These are phyloP conservation scores for Cordia subcordata DNA, from an alignment of 257 asterid species.

Conservation along the genomic window DNA sequence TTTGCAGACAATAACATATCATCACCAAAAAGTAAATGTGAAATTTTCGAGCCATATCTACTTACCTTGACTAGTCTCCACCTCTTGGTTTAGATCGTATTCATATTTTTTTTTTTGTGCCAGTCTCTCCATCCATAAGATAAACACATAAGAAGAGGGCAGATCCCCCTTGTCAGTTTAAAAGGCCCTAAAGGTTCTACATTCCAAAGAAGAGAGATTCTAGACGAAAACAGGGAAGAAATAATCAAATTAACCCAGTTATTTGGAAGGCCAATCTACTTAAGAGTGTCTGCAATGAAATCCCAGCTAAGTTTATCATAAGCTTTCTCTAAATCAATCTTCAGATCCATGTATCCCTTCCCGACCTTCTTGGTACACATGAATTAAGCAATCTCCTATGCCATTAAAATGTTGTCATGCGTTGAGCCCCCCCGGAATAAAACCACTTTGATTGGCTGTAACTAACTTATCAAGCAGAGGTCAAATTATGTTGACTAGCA, in stretches of 20 bases:
- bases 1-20: neutral
- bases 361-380: neutral
- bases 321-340: constrained; percentile 1
- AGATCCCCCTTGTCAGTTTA: neutral
- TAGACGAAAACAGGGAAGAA: neutral
- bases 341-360: neutral
- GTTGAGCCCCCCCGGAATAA: neutral
- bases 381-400: neutral
- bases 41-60: neutral
- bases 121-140: neutral
- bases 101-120: neutral
- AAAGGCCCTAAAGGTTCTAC: neutral
- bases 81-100: too few species aligned
- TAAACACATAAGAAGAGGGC: neutral
- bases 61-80: neutral
- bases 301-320: neutral
- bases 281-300: neutral
- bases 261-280: neutral
- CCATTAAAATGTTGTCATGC: neutral
- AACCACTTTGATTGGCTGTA: neutral
- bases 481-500: neutral
- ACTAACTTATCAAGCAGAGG: neutral
- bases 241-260: neutral
- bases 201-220: neutral
- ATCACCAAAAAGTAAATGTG: neutral